Conservation (phyloP, 1,139 yeast species). For the Pichia sp. region DNA sequence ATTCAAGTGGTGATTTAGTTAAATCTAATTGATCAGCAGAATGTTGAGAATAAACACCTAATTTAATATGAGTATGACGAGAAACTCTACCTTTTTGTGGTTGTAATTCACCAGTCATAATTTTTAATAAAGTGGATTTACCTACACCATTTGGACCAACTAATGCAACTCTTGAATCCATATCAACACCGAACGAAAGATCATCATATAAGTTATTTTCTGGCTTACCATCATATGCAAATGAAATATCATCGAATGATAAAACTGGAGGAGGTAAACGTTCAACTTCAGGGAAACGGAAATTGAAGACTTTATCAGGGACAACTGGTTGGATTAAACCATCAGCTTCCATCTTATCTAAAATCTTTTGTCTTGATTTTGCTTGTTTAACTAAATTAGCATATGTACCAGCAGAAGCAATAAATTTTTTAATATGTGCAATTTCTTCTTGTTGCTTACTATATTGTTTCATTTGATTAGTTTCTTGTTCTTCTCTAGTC, state of each 20-base stretch:
- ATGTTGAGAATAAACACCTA: constrained; percentile 98
- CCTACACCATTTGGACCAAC: constrained; percentile 99
- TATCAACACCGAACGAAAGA: constrained; percentile 96
- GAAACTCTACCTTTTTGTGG: constrained; percentile 94
- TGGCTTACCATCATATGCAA: constrained; percentile 79
- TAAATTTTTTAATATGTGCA: constrained; percentile 94
- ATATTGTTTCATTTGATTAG: constrained; percentile 97
- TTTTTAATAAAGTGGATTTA: constrained; percentile 89
- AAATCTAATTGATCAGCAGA: constrained; percentile 97
- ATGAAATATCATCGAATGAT: constrained; percentile 92
- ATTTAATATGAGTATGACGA: constrained; percentile 93
- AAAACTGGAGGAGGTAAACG: constrained; percentile 98
- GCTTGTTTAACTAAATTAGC: constrained; percentile 99
- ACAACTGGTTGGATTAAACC: constrained; percentile 93
- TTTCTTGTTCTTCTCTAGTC: constrained; percentile 90
- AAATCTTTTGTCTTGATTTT: constrained; percentile 96
- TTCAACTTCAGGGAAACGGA: constrained; percentile 92
- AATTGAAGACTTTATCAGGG: constrained; percentile 86
- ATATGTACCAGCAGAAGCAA: constrained; percentile 99
- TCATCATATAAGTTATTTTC: constrained; percentile 87
- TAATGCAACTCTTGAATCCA: constrained; percentile 97
- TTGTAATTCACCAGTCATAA: constrained; percentile 90
- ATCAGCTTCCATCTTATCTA: constrained; percentile 99
- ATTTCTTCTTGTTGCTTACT: constrained; percentile 97
- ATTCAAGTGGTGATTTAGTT: constrained; percentile 90